Evolutionary conservation across 306 rosid genomes (phyloP), one percentile per base, ranked within the genome.

Genomic region (Pterocarpus macrocarpus): DNA sequence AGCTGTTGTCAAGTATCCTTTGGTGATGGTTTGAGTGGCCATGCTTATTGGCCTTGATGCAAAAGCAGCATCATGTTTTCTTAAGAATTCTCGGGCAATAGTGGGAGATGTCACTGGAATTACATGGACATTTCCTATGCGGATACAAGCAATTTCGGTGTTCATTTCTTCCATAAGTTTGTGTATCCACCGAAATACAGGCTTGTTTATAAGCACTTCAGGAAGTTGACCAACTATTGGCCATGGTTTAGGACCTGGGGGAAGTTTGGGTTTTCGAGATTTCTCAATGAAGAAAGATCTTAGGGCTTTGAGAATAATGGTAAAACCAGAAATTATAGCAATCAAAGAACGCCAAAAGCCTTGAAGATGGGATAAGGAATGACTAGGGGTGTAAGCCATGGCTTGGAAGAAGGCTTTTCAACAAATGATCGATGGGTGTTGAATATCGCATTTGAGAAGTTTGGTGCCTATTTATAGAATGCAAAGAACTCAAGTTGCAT

Each of bases 81-180:
- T 85, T 33, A 89, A 47, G 38, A 87, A 74, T 13, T 89, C 86
- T 1, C 55, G 14, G 1, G 84, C 82, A 17, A 87, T n/a, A 4
- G 49, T 47, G 1, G 90, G 86, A 7, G 73, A 43, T 36, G 38
- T 77, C 11, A 89, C 85, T 0, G 80, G 69, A 1, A 89, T 81
- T 5, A 87, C 77, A 64, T 85, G 39, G 12, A 69, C 64, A 8
- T 56, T 85, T 36, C 86, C 90, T 4, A 85, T 16, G n/a, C 75
- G 80, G 8, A 85, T 11, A 16, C 90, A 85, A 0, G 84, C 86
- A 5, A 89, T 86, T 16, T 89, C 81, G 0, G 87, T 80, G 76
- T 80, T 15, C 8, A 73, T 2, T 7, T 82, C 64, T 7, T 77
- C 43, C 86, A 89, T 52, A 0, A 89, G 0, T 1, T 36, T 10